Conservation (phyloP, 2,329 filamentous ascomycete genomes). For the Bertia moriformis region DNA sequence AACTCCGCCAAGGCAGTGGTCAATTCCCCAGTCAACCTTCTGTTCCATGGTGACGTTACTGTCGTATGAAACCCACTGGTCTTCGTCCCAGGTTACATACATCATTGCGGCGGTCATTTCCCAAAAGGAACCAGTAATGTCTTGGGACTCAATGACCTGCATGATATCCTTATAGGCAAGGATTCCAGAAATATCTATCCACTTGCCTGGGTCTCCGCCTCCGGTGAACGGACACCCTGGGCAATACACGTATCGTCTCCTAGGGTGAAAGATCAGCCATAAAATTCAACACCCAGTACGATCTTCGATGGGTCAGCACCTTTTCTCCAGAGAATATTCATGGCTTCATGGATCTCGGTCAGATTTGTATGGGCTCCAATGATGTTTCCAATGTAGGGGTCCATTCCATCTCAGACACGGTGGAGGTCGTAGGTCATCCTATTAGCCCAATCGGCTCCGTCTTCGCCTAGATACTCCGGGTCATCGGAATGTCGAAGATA, state of each 20-base stretch:
- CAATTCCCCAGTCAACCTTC: conserved; percentile 9
- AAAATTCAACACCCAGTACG: conserved; percentile 13
- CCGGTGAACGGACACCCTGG: conserved; percentile 5
- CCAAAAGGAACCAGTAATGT: conserved; percentile 1
- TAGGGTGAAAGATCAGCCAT: conserved; percentile 10
- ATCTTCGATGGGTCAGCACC: conserved; percentile 12
- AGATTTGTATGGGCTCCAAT: conserved; percentile 14
- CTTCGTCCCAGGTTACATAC: conserved; percentile 6
- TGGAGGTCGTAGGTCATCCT: conserved; percentile 15
- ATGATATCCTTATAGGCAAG: conserved; percentile 2
- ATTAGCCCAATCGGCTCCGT: conserved; percentile 10
- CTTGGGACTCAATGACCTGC: neutral
- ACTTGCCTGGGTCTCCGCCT: conserved; percentile 4
- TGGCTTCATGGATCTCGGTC: conserved; percentile 12
- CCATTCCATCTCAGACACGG: conserved; percentile 11
- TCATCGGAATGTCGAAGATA: conserved; percentile 14
- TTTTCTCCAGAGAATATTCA: conserved; percentile 12
- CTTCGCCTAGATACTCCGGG: conserved; percentile 2
- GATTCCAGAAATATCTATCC: conserved; percentile 2
- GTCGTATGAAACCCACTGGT: conserved; percentile 11
- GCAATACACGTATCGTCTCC: conserved; percentile 4
- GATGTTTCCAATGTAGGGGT: conserved; percentile 7
- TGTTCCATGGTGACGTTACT: conserved; percentile 10
- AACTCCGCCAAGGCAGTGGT: conserved; percentile 9
- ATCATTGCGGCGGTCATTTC: conserved; percentile 8